Base-by-base conservation (phyloP, 164 flowering plant genomes). In the Piper betle region DNA sequence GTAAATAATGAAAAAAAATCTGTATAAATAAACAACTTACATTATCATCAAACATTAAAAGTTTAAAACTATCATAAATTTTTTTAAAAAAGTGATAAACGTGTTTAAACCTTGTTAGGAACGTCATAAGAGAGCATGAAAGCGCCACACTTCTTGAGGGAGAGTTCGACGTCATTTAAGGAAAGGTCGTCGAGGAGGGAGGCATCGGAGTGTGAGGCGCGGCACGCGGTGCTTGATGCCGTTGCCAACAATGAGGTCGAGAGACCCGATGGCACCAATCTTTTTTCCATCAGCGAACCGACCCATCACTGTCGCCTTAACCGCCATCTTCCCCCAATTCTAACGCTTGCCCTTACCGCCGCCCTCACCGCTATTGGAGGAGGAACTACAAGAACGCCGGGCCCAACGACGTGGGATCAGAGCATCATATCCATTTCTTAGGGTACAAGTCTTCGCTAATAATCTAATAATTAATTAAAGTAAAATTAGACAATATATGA, bases 121-220 rank as follows among this genome's bases (percentile, higher is more conserved):
- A 93, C 96, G 67, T 88, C 69, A 77, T 88, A 93, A 63, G 83
- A 88, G 69, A 90, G 52, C 64, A 78, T 69, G 79, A 93, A 93
- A 74, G 56, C 81, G 12, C 97, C 96, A 10, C 96, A 96, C 67
- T 88, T 93, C 67, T 93, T 96, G 58, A 88, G 72, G 59, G 87
- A 71, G 19, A 93, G 69, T 61, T 74, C 68, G 25, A 93, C 66
- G 63, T 93, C 99, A 64, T 77, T 80, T 16, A 90, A 71, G 76
- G 79, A 72, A 62, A 95, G 96, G 52, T 96, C 99, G 40, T 70
- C 76, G 73, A 65, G 75, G 73, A 93, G 38, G 37, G 97, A 84
- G 69, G 88, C 96, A 54, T 90, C 99, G 64, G 96, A 82, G 69
- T 88, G 39, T 66, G 97, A 81, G 60, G 93, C n/a, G n/a, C n/a